These are phyloP conservation scores for Aspergillus hortae DNA, from an alignment of 2,329 filamentous ascomycete genomes.

Conservation along the genomic window DNA sequence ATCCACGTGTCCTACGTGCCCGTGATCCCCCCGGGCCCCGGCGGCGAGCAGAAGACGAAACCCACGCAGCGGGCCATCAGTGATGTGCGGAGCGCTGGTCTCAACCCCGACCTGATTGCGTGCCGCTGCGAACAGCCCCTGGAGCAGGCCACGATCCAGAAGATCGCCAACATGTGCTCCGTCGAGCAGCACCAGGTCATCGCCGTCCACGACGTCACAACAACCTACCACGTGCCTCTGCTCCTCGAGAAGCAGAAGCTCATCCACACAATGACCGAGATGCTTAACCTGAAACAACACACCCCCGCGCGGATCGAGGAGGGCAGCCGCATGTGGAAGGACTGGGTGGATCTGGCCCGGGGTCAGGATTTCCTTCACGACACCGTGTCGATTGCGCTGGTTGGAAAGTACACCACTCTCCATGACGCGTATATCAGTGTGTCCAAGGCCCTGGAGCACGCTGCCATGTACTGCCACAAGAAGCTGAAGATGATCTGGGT, in stretches of 20 bases:
- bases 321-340: slow-evolving; percentile 68
- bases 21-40: slow-evolving; percentile 45
- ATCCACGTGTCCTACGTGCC: slow-evolving; percentile 81
- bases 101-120: slow-evolving; percentile 77
- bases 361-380: slow-evolving; percentile 65
- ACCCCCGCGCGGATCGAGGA: slow-evolving; percentile 42
- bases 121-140: slow-evolving; percentile 82
- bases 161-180: slow-evolving; percentile 87
- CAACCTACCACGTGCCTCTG: slow-evolving; percentile 93
- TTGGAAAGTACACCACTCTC: slow-evolving; percentile 86
- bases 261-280: slow-evolving; percentile 60
- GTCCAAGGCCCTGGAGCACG: slow-evolving; percentile 81
- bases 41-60: slow-evolving; percentile 87
- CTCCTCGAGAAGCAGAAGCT: slow-evolving; percentile 81
- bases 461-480: slow-evolving; percentile 77
- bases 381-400: slow-evolving; percentile 74
- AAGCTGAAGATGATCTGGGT: slow-evolving; percentile 81
- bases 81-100: slow-evolving; percentile 75
- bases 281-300: slow-evolving; percentile 56
- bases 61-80: slow-evolving; percentile 90
- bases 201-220: slow-evolving; percentile 79
- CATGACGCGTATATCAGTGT: slow-evolving; percentile 85
- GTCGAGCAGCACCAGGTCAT: slow-evolving; percentile 82
- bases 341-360: slow-evolving; percentile 71
- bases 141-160: slow-evolving; percentile 69